Conservation (phyloP, 495 filamentous ascomycete species). For the Daldinia bambusicola region DNA sequence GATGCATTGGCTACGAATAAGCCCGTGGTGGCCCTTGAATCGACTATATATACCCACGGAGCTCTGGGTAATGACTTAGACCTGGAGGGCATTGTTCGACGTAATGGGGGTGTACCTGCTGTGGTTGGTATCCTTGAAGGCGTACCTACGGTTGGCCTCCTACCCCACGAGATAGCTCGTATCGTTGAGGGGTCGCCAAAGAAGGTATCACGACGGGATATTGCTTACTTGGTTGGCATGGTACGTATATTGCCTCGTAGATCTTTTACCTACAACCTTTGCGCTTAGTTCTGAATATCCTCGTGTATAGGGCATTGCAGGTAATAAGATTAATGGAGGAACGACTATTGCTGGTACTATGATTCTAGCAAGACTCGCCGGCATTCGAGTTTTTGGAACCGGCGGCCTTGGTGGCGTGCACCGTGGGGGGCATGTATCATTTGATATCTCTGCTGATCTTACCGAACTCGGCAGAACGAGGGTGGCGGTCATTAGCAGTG, state of each 20-base stretch:
- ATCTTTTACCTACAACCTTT: slow-evolving; percentile 4
- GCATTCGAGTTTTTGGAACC: slow-evolving; percentile 93
- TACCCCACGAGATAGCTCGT: slow-evolving; percentile 71
- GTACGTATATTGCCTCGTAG: slow-evolving; percentile 56
- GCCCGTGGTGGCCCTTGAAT: slow-evolving; percentile 91
- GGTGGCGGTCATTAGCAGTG: slow-evolving; percentile 87
- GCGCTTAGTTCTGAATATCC: slow-evolving; percentile 27
- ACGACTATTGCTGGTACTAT: slow-evolving; percentile 95
- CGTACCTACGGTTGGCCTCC: slow-evolving; percentile 81
- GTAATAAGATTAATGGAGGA: slow-evolving; percentile 79
- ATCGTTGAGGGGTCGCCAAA: slow-evolving; percentile 74
- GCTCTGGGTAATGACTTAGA: slow-evolving; percentile 87
- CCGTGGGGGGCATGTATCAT: slow-evolving; percentile 80
- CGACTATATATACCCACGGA: slow-evolving; percentile 80
- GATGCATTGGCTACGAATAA: slow-evolving; percentile 75
- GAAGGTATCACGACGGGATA: slow-evolving; percentile 88
- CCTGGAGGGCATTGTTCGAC: slow-evolving; percentile 80
- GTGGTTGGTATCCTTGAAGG: slow-evolving; percentile 88
- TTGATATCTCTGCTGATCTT: slow-evolving; percentile 95
- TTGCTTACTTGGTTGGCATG: slow-evolving; percentile 82
- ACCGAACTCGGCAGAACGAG: slow-evolving; percentile 94
- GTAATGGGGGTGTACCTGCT: slow-evolving; percentile 88
- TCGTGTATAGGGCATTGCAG: slow-evolving; percentile 65
- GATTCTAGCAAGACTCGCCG: slow-evolving; percentile 85
- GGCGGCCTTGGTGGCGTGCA: slow-evolving; percentile 91